Conservation (phyloP, 2,329 filamentous ascomycete genomes). For the Alternaria sp. region DNA sequence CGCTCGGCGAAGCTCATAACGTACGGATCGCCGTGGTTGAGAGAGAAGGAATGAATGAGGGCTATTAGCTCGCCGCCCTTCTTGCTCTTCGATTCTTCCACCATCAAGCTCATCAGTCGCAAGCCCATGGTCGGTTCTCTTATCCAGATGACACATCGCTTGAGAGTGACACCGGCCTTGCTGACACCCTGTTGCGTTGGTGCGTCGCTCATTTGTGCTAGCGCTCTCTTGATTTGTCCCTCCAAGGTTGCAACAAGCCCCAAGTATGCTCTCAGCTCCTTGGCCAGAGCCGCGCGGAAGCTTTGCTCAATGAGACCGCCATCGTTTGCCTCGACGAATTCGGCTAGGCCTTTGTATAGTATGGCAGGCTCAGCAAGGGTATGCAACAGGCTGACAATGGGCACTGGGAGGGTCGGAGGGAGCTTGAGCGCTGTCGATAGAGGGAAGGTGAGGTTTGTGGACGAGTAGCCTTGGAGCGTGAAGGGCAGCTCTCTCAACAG, state of each 20-base stretch:
- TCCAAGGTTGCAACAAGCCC: conserved; percentile 91
- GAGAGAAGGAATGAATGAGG: conserved; percentile 90
- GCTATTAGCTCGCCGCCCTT: conserved; percentile 93
- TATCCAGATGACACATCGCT: conserved; percentile 96
- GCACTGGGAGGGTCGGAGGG: conserved; percentile 80
- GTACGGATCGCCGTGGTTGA: conserved; percentile 93
- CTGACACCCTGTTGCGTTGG: conserved; percentile 75
- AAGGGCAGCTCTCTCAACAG: conserved; percentile 79
- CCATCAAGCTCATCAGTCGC: conserved; percentile 90
- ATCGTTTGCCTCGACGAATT: conserved; percentile 82
- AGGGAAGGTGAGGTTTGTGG: conserved; percentile 80
- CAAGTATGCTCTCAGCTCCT: conserved; percentile 87
- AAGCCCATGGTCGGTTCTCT: conserved; percentile 96
- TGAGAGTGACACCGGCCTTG: conserved; percentile 90
- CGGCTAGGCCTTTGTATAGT: conserved; percentile 81
- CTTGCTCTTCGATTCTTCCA: conserved; percentile 83
- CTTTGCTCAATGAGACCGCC: conserved; percentile 92
- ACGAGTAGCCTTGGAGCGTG: conserved; percentile 90
- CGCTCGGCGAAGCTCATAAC: conserved; percentile 93
- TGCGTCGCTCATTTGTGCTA: conserved; percentile 75
- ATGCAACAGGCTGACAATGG: conserved; percentile 85
- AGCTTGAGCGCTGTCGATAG: conserved; percentile 75
- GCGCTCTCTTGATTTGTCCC: conserved; percentile 84
- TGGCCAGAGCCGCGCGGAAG: conserved; percentile 82
- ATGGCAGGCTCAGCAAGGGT: conserved; percentile 91